These are phyloP conservation scores for Fusarium sp. DNA, from an alignment of 2,329 filamentous ascomycete genomes.

Conservation along the genomic window DNA sequence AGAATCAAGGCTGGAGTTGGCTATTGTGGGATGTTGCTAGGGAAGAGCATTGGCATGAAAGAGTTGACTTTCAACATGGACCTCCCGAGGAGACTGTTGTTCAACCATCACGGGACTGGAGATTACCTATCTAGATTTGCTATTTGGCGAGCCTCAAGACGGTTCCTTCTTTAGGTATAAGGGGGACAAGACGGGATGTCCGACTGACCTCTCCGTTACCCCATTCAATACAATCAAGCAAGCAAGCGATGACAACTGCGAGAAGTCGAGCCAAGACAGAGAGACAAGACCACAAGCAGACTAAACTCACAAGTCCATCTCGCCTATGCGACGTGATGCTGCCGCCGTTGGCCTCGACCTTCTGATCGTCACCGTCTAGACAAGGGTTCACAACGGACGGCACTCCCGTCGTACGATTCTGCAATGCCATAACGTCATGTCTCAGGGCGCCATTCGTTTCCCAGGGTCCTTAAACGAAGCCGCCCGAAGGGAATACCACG, in stretches of 20 bases:
- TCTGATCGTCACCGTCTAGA: constrained; percentile 10
- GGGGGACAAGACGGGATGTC: neutral
- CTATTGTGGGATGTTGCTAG: neutral
- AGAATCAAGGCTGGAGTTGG: constrained; percentile 4
- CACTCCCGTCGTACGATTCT: constrained; percentile 37
- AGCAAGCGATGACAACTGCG: neutral
- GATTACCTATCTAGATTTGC: neutral
- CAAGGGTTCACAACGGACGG: constrained; percentile 8
- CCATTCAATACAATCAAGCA: neutral
- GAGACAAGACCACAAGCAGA: neutral
- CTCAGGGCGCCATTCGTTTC: constrained; percentile 11
- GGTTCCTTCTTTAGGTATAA: neutral
- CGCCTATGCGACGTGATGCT: constrained; percentile 24
- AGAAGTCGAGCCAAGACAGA: neutral
- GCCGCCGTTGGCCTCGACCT: constrained; percentile 11
- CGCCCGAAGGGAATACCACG: neutral
- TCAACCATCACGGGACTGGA: constrained; percentile 14
- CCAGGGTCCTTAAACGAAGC: constrained; percentile 11
- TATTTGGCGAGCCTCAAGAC: neutral
- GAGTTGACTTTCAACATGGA: constrained; percentile 11
- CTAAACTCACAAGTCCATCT: neutral
- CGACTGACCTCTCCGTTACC: neutral
- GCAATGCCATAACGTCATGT: constrained; percentile 32
- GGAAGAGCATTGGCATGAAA: constrained; percentile 16
- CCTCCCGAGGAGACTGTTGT: constrained; percentile 8